Percentiles rank a stretch among this genome's conserved stretches.
These are phyloP conservation scores for Chalaropsis thielavioides DNA, from an alignment of 2,329 filamentous ascomycete genomes.

Conservation along the genomic window DNA sequence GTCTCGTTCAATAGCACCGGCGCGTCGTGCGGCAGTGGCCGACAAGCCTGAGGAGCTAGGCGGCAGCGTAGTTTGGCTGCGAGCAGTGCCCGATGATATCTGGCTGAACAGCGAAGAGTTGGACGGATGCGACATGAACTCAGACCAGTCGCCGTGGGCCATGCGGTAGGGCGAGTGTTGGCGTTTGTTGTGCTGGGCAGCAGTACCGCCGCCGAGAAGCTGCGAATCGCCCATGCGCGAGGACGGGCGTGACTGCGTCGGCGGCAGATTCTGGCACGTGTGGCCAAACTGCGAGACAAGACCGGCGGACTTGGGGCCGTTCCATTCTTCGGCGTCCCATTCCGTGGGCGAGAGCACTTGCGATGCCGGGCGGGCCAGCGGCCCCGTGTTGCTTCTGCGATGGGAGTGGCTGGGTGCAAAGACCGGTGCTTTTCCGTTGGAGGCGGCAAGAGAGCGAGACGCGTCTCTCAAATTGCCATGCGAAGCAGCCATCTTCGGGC, in stretches of 20 bases:
- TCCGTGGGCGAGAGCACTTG: neutral
- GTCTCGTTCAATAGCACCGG: neutral
- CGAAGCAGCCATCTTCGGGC: neutral
- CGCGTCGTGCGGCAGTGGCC: neutral
- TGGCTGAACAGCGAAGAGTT: conserved; percentile 6
- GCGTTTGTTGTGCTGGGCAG: neutral
- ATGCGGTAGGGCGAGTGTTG: conserved; percentile 10
- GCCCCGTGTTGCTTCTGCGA: neutral
- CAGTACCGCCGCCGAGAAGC: neutral
- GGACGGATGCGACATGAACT: conserved; percentile 1
- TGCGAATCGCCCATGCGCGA: neutral
- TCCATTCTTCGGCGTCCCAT: conserved; percentile 13
- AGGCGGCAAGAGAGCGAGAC: neutral
- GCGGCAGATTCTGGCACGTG: neutral
- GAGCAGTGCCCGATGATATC: neutral
- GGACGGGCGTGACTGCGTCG: neutral
- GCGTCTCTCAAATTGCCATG: conserved; percentile 8
- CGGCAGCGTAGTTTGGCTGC: conserved; percentile 5
- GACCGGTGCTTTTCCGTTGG: neutral
- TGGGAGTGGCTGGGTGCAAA: neutral
- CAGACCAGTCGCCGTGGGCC: conserved; percentile 5
- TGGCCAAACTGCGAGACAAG: neutral
- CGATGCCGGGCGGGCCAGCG: conserved; percentile 7
- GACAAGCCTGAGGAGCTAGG: neutral
- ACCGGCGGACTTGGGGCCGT: neutral